These are phyloP conservation scores for Aspergillus hiratsukae DNA, from an alignment of 2,329 filamentous ascomycete genomes.

Conservation along the genomic window DNA sequence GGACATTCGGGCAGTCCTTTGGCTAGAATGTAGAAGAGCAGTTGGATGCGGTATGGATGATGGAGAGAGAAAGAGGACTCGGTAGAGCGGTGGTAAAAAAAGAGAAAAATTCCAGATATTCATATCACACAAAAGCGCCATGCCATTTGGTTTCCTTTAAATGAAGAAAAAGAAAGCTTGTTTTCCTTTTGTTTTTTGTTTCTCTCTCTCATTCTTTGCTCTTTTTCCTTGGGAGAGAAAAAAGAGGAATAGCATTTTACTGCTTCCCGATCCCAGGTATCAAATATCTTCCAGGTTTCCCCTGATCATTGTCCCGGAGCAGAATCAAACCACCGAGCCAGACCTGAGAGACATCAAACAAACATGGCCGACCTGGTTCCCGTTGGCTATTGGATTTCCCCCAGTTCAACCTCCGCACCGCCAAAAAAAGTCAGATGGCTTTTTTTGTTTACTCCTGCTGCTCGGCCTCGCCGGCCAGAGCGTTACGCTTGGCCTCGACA, in stretches of 20 bases:
- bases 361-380: conserved; percentile 24
- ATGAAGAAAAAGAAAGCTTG: conserved; percentile 9
- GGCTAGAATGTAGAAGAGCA: conserved; percentile 2
- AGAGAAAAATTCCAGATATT: conserved; percentile 14
- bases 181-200: conserved; percentile 17
- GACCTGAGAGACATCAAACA: conserved; percentile 21
- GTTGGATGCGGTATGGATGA: neutral
- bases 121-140: conserved; percentile 25
- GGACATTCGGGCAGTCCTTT: neutral
- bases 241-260: conserved; percentile 13
- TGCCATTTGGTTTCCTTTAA: conserved; percentile 24
- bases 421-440: conserved; percentile 20
- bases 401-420: conserved; percentile 36
- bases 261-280: conserved; percentile 15
- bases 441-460: conserved; percentile 39
- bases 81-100: conserved; percentile 5
- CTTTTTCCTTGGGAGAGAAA: conserved; percentile 10
- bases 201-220: conserved; percentile 7
- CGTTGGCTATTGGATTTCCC: conserved; percentile 27
- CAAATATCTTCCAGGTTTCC: neutral
- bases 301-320: conserved; percentile 11
- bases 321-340: conserved; percentile 18
- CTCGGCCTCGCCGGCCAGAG: conserved; percentile 66
- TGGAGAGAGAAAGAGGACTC: neutral
- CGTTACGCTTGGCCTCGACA: conserved; percentile 82